Evolutionary conservation across 1,139 yeast genomes (phyloP).

Genomic region (Yamadazyma spencermartinsiae): DNA sequence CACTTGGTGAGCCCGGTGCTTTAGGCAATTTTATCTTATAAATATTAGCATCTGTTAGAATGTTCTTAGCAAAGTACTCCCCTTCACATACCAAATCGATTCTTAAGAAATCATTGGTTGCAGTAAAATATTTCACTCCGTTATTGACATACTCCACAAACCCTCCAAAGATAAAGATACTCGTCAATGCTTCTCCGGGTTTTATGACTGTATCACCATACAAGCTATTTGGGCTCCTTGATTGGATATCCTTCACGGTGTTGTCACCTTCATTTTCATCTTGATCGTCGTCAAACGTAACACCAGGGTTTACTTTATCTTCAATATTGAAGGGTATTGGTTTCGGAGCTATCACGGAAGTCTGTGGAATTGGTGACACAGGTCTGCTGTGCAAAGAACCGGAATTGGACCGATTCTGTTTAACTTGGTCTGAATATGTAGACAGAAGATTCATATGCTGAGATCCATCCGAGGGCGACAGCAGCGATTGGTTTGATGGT

Average conservation of each 20-base stretch:
- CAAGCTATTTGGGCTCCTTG: conserved; percentile 11
- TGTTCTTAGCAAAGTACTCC: conserved; percentile 13
- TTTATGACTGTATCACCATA: conserved; percentile 14
- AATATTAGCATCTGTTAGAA: conserved; percentile 11
- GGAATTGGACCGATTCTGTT: conserved; percentile 34
- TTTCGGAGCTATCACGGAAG: conserved; percentile 9
- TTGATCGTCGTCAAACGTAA: conserved; percentile 1
- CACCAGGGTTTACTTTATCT: neutral
- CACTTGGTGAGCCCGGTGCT: conserved; percentile 29
- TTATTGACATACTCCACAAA: conserved; percentile 22
- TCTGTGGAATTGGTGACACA: conserved; percentile 22
- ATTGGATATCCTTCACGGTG: conserved; percentile 2
- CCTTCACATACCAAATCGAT: conserved; percentile 33
- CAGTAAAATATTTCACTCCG: conserved; percentile 26
- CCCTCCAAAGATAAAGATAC: conserved; percentile 46
- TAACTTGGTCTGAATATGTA: conserved; percentile 37
- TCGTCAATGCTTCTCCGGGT: conserved; percentile 14
- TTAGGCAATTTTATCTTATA: conserved; percentile 8
- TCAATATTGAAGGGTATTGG: conserved; percentile 6
- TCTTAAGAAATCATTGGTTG: conserved; percentile 38
- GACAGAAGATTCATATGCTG: conserved; percentile 21
- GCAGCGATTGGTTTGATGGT: conserved; percentile 9
- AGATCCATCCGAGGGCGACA: conserved; percentile 12
- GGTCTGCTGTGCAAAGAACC: conserved; percentile 25
- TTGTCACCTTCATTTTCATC: conserved; percentile 5